Conservation (phyloP, 1,139 yeast species). For the Suhomyces chickasaworum region DNA sequence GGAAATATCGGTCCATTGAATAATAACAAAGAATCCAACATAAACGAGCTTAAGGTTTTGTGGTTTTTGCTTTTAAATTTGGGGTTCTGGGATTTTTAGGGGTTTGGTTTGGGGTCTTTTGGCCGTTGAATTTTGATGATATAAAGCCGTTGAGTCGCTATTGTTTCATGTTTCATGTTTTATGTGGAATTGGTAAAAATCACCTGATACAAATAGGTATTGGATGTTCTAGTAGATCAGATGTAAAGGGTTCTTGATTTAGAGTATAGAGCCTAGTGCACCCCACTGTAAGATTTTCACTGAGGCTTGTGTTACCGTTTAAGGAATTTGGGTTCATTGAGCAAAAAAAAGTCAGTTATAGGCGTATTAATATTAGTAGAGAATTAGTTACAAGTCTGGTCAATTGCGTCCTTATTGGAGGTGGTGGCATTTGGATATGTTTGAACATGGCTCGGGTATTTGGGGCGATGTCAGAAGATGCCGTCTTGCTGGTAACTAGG, state of each 20-base stretch:
- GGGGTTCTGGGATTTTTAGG: no score
- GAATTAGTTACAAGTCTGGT: no score
- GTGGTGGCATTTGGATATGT: not conserved
- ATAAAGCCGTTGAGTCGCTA: not conserved
- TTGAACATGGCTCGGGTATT: not conserved
- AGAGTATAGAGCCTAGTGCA: no score
- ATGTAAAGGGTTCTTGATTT: no score
- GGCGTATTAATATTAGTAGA: no score
- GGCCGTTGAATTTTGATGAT: not conserved
- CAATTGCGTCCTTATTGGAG: not conserved
- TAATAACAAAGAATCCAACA: no score
- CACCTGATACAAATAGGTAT: no score
- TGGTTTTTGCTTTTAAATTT: no score
- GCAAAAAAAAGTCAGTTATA: no score
- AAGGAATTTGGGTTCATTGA: not conserved
- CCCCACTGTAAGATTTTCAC: not conserved
- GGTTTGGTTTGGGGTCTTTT: no score
- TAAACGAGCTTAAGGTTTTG: no score
- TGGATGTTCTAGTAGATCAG: no score
- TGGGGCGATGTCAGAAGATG: not conserved
- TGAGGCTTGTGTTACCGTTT: not conserved
- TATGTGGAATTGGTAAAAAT: not conserved
- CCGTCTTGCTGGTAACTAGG: not conserved
- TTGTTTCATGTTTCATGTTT: not conserved
- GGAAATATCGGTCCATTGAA: not conserved